Base-by-base conservation (phyloP, 257 asterid genomes). In the Thymus quinquecostatus region DNA sequence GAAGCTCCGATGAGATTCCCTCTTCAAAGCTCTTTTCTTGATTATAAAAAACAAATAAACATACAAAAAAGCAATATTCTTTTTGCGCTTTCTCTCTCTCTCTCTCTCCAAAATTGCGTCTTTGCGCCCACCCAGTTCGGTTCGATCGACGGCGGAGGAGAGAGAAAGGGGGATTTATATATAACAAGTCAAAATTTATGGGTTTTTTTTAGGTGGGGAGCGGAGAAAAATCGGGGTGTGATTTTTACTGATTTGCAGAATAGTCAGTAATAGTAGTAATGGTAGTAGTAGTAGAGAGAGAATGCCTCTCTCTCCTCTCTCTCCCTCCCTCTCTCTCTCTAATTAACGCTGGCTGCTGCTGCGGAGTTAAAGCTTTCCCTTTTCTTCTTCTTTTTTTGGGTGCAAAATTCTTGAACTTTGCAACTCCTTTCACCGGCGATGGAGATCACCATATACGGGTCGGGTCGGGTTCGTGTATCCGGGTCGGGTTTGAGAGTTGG, bases 81-180 rank as follows among this genome's bases (percentile, higher is more conserved):
- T 36, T 38, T 45, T 6, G 6, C 44, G 3, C 44, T 38, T 6
- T 6, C 44, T 38, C 44, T 30, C 34, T 8, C 60, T 60, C 43
- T 71, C 72, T 68, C 71, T 66, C 64, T 70, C 78, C 81, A 66
- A 6, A 64, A 0, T 54, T 69, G 73, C 13, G 1, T 11, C 76
- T 75, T 77, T 72, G 21, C 21, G 21, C 21, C 21, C 21, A 21
- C 21, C 21, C 21, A 21, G 21, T 21, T 21, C 21, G 21, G 21
- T 21, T 21, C 74, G 21, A 89, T 75, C 81, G 89, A 84, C 78
- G 89, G 80, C 84, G 70, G 79, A 70, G 67, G 82, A 74, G 84
- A 85, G 83, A 78, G 71, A 83, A 43, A 64, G 28, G 53, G 68
- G 41, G 21, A 11, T 59, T 38, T 77, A 49, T 58, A 45, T 38